Evolutionary conservation across 1,139 yeast species (phyloP).

Genomic region (Kodamaea sp.): DNA sequence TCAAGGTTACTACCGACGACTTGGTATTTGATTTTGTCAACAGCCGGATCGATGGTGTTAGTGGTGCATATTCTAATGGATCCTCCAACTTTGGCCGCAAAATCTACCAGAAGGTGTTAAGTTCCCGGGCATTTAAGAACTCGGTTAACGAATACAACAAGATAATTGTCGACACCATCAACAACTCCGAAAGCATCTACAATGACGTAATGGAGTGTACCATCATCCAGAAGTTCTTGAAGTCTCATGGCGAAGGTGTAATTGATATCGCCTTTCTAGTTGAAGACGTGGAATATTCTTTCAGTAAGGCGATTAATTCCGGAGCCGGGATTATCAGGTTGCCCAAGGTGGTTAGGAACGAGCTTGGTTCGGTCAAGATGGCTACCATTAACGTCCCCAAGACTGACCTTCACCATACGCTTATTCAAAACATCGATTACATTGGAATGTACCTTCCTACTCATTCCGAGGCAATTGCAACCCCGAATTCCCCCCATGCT

Average conservation of each 20-base stretch:
- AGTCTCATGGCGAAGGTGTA: constrained; percentile 75
- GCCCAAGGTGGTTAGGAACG: constrained; percentile 47
- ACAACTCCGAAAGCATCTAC: constrained; percentile 19
- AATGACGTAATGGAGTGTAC: constrained; percentile 26
- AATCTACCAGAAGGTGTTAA: constrained; percentile 17
- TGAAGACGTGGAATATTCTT: constrained; percentile 46
- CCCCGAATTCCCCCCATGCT: constrained; percentile 5
- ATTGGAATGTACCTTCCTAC: constrained; percentile 62
- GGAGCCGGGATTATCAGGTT: constrained; percentile 54
- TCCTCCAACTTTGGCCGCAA: constrained; percentile 9
- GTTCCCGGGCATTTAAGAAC: constrained; percentile 15
- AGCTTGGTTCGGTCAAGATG: constrained; percentile 48
- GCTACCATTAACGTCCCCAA: constrained; percentile 64
- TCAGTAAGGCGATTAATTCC: constrained; percentile 43
- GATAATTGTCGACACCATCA: constrained; percentile 17
- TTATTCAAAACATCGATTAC: constrained; percentile 51
- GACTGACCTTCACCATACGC: constrained; percentile 67
- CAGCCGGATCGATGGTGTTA: constrained; percentile 16
- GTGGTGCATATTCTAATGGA: neutral
- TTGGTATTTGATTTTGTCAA: constrained; percentile 22
- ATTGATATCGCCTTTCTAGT: constrained; percentile 70
- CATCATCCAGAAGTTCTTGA: constrained; percentile 42
- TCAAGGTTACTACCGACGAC: constrained; percentile 18
- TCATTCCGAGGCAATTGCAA: constrained; percentile 25
- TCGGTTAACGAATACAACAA: constrained; percentile 14